Base-by-base conservation (phyloP, 1,284 basidiomycete genomes). In the Leccinum angustisporum region DNA sequence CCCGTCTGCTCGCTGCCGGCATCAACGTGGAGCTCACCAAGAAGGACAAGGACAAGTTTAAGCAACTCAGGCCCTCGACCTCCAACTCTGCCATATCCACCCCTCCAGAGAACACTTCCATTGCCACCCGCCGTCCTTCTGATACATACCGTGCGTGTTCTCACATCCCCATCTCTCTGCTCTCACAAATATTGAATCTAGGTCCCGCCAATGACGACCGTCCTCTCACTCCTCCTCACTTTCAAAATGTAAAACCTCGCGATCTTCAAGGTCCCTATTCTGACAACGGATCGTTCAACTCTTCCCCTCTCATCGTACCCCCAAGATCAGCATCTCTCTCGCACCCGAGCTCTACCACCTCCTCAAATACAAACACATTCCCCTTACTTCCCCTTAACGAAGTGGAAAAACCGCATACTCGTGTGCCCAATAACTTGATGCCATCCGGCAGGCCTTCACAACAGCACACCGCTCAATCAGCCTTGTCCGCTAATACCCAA, bases 1-100 rank as follows among this genome's bases (percentile, higher is more conserved):
- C 72, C 54, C 82, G 80, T 63, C 72, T 89, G 6, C 74, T 79
- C 34, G 71, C 77, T 51, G 71, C 80, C 31, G 79, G 80, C 13
- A 58, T 75, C 40, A 63, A 59, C 55, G 57, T 66, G 48, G 69
- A 75, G 38, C 57, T 72, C 53, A 40, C 66, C 34, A 71, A 67
- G 64, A 77, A 68, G 60, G 74, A 74, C 36, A 75, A 65, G 65
- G 70, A 68, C 54, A 77, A 71, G 69, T 68, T 48, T 65, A 77
- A 21, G 52, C 50, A 61, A 68, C 64, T 63, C 57, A 70, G 67
- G 59, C 61, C 66, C 50, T 72, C 66, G 13, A 34, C 63, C 46
- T 72, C 67, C 59, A 76, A 58, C 64, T 40, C 62, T 56, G 60
- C 66, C 60, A 69, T 13, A 25, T 60, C 11, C 73, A 80, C 64